A percentile compares a stretch with the other conserved stretches of the same genome.
Evolutionary conservation across 495 filamentous ascomycete genomes (phyloP).

Genomic region (Penicillium diatomitis): DNA sequence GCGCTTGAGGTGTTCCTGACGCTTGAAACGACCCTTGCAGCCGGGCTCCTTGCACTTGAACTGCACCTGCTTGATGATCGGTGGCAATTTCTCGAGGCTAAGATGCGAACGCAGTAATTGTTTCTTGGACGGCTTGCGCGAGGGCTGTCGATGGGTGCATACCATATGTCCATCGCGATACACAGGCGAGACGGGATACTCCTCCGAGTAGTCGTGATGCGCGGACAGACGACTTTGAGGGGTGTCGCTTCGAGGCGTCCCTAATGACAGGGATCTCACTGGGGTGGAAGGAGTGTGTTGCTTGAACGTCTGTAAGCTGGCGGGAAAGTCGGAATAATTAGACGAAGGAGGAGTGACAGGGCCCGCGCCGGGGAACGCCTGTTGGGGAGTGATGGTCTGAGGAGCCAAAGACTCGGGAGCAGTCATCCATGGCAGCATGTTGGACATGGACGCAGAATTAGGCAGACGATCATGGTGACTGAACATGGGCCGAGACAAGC

Average conservation of each 20-base stretch:
- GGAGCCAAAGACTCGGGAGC: constrained; percentile 28
- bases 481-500: constrained; percentile 37
- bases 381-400: constrained; percentile 33
- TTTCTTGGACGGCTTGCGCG: constrained; percentile 31
- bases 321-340: constrained; percentile 34
- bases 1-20: constrained; percentile 56
- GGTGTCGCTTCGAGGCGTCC: constrained; percentile 29
- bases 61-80: constrained; percentile 36
- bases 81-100: constrained; percentile 32
- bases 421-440: constrained; percentile 36
- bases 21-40: constrained; percentile 46
- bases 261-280: constrained; percentile 31
- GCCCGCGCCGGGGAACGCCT: constrained; percentile 17
- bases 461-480: constrained; percentile 31
- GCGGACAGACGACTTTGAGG: constrained; percentile 33
- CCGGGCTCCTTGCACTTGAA: constrained; percentile 40
- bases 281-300: constrained; percentile 35
- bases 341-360: constrained; percentile 35
- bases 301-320: constrained; percentile 29
- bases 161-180: constrained; percentile 25
- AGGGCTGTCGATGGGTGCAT: constrained; percentile 25
- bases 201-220: constrained; percentile 30
- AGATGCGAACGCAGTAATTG: constrained; percentile 31
- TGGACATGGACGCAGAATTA: constrained; percentile 35
- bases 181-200: constrained; percentile 30